Evolutionary conservation across 345 rosid genomes (phyloP), one percentile per base, ranked within the genome.

Genomic region (Acer campestre): DNA sequence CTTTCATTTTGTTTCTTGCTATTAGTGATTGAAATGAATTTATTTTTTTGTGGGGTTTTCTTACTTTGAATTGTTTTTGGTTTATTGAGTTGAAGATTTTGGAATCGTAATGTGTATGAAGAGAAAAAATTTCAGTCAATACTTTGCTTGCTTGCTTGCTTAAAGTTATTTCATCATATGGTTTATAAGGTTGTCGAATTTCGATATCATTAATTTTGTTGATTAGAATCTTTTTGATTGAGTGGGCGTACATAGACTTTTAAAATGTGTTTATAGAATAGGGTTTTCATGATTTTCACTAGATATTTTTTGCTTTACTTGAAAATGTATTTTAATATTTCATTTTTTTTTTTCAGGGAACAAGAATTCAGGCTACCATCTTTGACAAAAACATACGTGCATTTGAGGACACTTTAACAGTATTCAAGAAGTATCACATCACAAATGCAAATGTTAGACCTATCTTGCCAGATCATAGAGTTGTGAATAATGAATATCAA

Each of bases 11-110:
- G 2, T 58, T 22, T 55, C 7, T 1, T 42, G 63, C 55, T 16
- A 35, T 61, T 61, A 61, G 44, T 40, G 27, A 16, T 61, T 61
- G 40, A 23, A 40, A 25, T 62, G 22, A 31, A 61, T 3, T 44
- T 55, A 2, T 17, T 71, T 35, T n/a, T 56, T 4, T 2, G 29
- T 55, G 65, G 46, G 25, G 25, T 29, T 53, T 14, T 4, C 27
- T 16, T 27, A 13, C 1, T 17, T 67, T 14, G 17, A 2, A 10
- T 44, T 10, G 13, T 13, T 71, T 70, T 55, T 55, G 46, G n/a
- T 70, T 48, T 70, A 18, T 56, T 56, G 22, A 66, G 31, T 56
- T 55, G 49, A 56, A 70, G 61, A 51, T 27, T 51, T 70, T 51
- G 73, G 55, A 25, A 7, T 35, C 29, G 29, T 3, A 11, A 18